Conservation (phyloP, 495 filamentous ascomycete genomes). For the Penicillium lividum region DNA sequence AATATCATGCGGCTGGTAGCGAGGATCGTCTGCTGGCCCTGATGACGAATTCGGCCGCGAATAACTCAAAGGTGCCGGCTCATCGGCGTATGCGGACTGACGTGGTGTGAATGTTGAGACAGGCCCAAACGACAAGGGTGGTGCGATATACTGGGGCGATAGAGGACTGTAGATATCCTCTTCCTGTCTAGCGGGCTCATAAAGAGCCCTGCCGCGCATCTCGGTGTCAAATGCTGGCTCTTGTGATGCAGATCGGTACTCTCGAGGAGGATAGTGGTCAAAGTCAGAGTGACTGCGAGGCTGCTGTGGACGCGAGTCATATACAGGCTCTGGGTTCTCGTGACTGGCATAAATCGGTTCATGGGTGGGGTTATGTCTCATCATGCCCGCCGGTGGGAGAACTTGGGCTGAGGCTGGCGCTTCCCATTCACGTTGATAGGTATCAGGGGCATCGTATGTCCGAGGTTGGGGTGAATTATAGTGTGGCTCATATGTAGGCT, state of each 20-base stretch:
- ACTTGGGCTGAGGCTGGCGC: conserved; percentile 14
- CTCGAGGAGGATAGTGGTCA: conserved; percentile 28
- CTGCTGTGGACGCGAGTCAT: conserved; percentile 29
- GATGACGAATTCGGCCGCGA: conserved; percentile 19
- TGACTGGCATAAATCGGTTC: conserved; percentile 25
- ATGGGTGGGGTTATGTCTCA: conserved; percentile 23
- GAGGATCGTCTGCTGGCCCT: conserved; percentile 20
- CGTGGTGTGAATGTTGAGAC: conserved; percentile 20
- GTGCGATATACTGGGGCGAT: conserved; percentile 25
- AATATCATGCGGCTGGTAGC: conserved; percentile 26
- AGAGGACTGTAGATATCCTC: conserved; percentile 21
- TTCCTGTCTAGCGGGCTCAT: conserved; percentile 13
- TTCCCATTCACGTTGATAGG: conserved; percentile 36
- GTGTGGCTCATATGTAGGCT: conserved; percentile 26
- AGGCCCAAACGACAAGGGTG: conserved; percentile 26
- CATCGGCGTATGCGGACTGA: conserved; percentile 7
- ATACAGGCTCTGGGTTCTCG: conserved; percentile 20
- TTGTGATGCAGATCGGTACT: conserved; percentile 30
- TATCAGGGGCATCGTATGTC: conserved; percentile 33
- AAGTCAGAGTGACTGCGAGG: conserved; percentile 32
- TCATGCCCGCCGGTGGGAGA: conserved; percentile 16
- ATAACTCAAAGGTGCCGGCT: conserved; percentile 18
- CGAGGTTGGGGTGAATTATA: conserved; percentile 24
- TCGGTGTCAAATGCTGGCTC: conserved; percentile 25
- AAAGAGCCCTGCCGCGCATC: conserved; percentile 13